phyloP scores from a whole-genome alignment of 768 basidiomycete genomes.

The Rickenella mellea region DNA sequence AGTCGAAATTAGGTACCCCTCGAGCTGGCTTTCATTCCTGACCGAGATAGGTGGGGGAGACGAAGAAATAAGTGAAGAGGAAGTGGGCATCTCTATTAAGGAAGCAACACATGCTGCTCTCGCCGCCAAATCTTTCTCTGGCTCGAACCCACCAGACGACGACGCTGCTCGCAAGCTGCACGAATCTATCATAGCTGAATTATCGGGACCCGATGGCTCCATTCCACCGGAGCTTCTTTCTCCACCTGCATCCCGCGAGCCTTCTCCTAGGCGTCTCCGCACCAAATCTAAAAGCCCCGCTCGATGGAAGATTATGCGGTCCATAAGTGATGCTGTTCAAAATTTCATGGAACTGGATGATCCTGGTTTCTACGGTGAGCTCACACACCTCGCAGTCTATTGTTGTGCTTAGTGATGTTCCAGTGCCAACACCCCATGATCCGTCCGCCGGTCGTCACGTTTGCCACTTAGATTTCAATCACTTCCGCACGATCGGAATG shows the following conservation, averaged over 20 bases:
- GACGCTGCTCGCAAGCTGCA: slow-evolving; percentile 42
- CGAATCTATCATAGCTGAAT: slow-evolving; percentile 46
- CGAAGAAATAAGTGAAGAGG: slow-evolving; percentile 35
- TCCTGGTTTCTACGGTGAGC: slow-evolving; percentile 66
- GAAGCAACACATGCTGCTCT: slow-evolving; percentile 57
- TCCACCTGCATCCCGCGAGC: slow-evolving; percentile 74
- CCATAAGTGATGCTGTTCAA: slow-evolving; percentile 72
- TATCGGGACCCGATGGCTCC: slow-evolving; percentile 54
- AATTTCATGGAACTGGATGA: slow-evolving; percentile 52
- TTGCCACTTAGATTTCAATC: slow-evolving; percentile 86
- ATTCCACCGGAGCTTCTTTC: slow-evolving; percentile 71
- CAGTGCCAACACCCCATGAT: slow-evolving; percentile 63
- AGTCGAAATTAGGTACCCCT: slow-evolving; percentile 74
- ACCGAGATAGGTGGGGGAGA: slow-evolving; percentile 73
- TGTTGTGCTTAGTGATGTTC: not conserved
- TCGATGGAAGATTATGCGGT: slow-evolving; percentile 73
- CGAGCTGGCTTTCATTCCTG: slow-evolving; percentile 76
- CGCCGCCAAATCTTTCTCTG: slow-evolving; percentile 30
- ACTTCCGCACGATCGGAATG: slow-evolving; percentile 96
- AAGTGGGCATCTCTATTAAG: slow-evolving; percentile 60
- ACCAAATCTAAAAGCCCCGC: slow-evolving; percentile 75
- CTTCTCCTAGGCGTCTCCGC: slow-evolving; percentile 67
- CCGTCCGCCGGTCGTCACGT: slow-evolving; percentile 74
- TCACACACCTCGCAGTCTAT: not conserved
- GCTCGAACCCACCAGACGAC: slow-evolving; percentile 25